A percentile compares a stretch with the other conserved stretches of the same genome.
These are phyloP conservation scores for Dujonia santamariae DNA, from an alignment of 1,139 yeast species.

Conservation along the genomic window DNA sequence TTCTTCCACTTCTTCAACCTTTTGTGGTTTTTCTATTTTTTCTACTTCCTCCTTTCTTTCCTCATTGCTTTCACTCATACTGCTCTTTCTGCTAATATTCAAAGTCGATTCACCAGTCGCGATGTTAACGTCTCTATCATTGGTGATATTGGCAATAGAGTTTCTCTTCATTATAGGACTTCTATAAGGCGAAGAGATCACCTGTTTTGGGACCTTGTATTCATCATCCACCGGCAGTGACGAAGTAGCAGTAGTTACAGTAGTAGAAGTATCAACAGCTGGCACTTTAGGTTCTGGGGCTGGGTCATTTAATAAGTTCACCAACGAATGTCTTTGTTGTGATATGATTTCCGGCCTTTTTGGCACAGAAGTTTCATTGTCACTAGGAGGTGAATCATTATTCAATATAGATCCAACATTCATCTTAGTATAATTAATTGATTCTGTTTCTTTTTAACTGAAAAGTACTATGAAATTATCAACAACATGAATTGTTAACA, in stretches of 20 bases:
- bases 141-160: constrained; percentile 47
- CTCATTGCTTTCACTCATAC: constrained; percentile 7
- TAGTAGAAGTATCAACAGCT: too few species aligned
- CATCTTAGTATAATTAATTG: too few species aligned
- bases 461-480: too few species aligned
- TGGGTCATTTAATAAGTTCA: constrained; percentile 25
- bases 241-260: too few species aligned
- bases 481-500: too few species aligned
- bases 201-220: constrained; percentile 4
- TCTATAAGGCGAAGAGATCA: constrained; percentile 3
- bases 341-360: constrained; percentile 7
- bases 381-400: constrained; percentile 38
- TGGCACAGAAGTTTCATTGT: constrained; percentile 14
- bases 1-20: background rate
- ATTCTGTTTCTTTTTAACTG: too few species aligned
- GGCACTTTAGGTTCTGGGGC: constrained; percentile 1
- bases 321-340: constrained; percentile 28
- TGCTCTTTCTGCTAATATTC: constrained; percentile 12
- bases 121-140: constrained; percentile 42
- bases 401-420: constrained; percentile 48
- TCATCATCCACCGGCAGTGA: background rate
- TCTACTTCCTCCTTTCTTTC: constrained; percentile 18
- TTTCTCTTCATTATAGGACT: constrained; percentile 24
- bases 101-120: constrained; percentile 33
- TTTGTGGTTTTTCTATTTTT: background rate